Evolutionary conservation across 2,329 filamentous ascomycete genomes (phyloP).

Genomic region (Hypoxylon sp.): DNA sequence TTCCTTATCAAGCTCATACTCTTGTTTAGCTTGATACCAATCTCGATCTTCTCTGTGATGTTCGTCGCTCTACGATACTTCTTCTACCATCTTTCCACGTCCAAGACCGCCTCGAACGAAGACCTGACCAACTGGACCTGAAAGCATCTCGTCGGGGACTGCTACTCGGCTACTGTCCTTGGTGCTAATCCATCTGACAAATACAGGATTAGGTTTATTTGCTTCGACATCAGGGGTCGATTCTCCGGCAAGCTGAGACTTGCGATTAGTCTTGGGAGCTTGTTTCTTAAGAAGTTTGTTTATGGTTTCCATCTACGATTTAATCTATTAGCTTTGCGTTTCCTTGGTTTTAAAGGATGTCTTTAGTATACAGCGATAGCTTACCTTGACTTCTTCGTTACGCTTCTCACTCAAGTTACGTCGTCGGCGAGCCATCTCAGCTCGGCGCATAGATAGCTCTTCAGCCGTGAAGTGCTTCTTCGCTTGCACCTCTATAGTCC

Average conservation of each 20-base stretch:
- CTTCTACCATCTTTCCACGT: conserved; percentile 67
- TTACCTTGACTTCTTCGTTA: conserved; percentile 73
- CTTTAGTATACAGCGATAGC: conserved; percentile 20
- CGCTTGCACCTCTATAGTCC: conserved; percentile 69
- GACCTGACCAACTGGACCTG: conserved; percentile 70
- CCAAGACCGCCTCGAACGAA: conserved; percentile 60
- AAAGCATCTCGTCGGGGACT: conserved; percentile 77
- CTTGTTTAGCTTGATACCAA: background rate
- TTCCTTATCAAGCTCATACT: background rate
- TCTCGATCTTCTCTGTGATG: background rate
- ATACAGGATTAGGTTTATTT: conserved; percentile 69
- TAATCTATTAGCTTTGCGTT: conserved; percentile 17
- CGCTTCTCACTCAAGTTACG: conserved; percentile 75
- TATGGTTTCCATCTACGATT: conserved; percentile 83
- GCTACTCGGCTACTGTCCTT: conserved; percentile 73
- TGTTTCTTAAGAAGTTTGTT: conserved; percentile 91
- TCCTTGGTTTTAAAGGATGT: background rate
- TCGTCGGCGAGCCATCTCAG: conserved; percentile 72
- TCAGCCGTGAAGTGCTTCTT: conserved; percentile 74
- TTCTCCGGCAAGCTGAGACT: conserved; percentile 62
- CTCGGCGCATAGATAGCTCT: conserved; percentile 71
- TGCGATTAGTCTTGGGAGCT: conserved; percentile 78
- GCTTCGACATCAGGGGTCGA: conserved; percentile 62
- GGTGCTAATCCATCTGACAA: conserved; percentile 78
- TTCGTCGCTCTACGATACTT: conserved; percentile 60